These are phyloP conservation scores for Fonsecaea nubica DNA, from an alignment of 2,329 filamentous ascomycete species.

Conservation along the genomic window DNA sequence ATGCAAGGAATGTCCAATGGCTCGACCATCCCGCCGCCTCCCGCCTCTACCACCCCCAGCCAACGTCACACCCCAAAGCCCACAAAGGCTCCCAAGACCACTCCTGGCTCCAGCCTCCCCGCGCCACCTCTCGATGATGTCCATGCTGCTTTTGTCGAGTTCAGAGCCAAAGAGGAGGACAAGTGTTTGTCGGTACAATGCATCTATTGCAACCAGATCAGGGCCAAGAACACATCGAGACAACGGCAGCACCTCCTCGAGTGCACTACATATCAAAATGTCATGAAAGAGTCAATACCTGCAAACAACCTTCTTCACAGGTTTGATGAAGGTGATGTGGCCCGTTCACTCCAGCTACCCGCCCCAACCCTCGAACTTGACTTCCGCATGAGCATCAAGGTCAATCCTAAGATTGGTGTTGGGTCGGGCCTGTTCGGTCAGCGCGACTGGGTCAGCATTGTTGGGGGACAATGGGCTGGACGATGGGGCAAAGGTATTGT, in stretches of 20 bases:
- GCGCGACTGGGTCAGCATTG: conserved; percentile 59
- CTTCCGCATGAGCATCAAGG: conserved; percentile 60
- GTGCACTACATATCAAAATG: conserved; percentile 58
- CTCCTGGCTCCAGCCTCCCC: conserved; percentile 47
- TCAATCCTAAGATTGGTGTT: conserved; percentile 58
- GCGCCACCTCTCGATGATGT: conserved; percentile 57
- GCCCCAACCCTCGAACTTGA: conserved; percentile 57
- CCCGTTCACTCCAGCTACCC: conserved; percentile 56
- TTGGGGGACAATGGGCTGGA: conserved; percentile 60
- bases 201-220: conserved; percentile 58
- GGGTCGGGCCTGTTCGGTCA: conserved; percentile 57
- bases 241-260: conserved; percentile 58
- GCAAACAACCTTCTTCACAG: conserved; percentile 59
- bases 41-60: conserved; percentile 26
- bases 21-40: conserved; percentile 42
- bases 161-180: conserved; percentile 38
- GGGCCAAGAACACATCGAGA: conserved; percentile 59
- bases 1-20: conserved; percentile 50
- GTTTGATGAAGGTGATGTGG: conserved; percentile 58
- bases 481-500: conserved; percentile 60
- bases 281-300: conserved; percentile 60
- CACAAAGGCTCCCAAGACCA: conserved; percentile 34
- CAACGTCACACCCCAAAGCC: conserved; percentile 36
- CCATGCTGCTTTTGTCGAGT: conserved; percentile 56
- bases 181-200: conserved; percentile 58